Conservation (phyloP, 352 stramenopile species). For the Globisporangium rhizosaccharum region DNA sequence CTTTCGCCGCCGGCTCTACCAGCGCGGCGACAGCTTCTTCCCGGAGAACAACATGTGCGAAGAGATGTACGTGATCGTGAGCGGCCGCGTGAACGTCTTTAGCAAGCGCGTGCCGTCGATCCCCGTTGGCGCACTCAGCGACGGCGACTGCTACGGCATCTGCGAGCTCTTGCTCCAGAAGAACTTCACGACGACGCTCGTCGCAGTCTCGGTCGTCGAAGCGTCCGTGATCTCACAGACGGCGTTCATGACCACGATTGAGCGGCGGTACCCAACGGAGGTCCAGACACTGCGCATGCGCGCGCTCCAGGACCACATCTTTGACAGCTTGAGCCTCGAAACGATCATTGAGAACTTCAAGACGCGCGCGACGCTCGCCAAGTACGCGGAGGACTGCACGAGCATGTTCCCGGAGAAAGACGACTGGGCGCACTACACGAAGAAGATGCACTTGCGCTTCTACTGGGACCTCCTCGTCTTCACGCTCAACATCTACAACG, state of each 20-base stretch:
- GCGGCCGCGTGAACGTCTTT: constrained; percentile 54
- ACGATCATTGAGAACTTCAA: constrained; percentile 52
- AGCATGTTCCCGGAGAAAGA: constrained; percentile 63
- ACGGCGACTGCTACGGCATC: constrained; percentile 59
- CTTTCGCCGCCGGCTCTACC: constrained; percentile 59
- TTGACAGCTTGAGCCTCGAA: constrained; percentile 38
- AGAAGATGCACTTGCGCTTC: constrained; percentile 48
- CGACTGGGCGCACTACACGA: constrained; percentile 31
- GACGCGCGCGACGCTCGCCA: constrained; percentile 25
- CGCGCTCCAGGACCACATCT: constrained; percentile 44
- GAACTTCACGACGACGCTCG: constrained; percentile 40
- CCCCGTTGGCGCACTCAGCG: constrained; percentile 44
- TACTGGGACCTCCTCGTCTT: constrained; percentile 61
- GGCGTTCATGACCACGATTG: constrained; percentile 39
- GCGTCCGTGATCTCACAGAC: constrained; percentile 43
- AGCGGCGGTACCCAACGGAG: constrained; percentile 40
- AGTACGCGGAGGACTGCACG: constrained; percentile 46
- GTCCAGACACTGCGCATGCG: constrained; percentile 28
- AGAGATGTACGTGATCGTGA: constrained; percentile 67
- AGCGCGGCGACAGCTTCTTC: constrained; percentile 56
- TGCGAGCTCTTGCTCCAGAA: constrained; percentile 59
- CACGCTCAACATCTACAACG: constrained; percentile 56
- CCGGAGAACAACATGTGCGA: constrained; percentile 57
- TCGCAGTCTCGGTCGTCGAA: constrained; percentile 49
- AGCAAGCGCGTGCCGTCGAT: constrained; percentile 28